These are phyloP conservation scores for Trichoderma sp. DNA, from an alignment of 2,329 filamentous ascomycete species.

Conservation along the genomic window DNA sequence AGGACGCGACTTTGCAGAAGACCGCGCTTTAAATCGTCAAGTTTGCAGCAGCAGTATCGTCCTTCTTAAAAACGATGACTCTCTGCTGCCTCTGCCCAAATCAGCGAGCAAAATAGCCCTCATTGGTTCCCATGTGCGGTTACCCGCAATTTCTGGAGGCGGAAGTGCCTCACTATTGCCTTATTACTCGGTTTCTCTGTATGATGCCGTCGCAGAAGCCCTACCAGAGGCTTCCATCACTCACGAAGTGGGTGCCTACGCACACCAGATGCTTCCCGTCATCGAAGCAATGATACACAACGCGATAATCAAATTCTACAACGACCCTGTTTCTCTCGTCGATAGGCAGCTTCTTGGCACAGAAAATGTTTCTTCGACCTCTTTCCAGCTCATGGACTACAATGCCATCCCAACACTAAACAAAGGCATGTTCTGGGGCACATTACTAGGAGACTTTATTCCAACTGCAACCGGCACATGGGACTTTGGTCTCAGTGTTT, in stretches of 20 bases:
- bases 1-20: slow-evolving; percentile 1
- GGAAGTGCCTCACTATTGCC: slow-evolving; percentile 4
- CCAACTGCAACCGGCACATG: slow-evolving; percentile 1
- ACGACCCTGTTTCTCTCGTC: not conserved
- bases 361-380: not conserved
- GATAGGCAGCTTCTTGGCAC: slow-evolving; percentile 3
- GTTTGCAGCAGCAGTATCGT: slow-evolving; percentile 3
- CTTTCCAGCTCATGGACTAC: slow-evolving; percentile 14
- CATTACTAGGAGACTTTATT: not conserved
- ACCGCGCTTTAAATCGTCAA: not conserved
- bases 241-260: slow-evolving; percentile 11
- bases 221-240: not conserved
- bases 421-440: slow-evolving; percentile 6
- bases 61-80: not conserved
- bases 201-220: not conserved
- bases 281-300: not conserved
- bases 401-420: slow-evolving; percentile 2
- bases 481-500: slow-evolving; percentile 14
- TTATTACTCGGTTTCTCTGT: slow-evolving; percentile 1
- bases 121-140: slow-evolving; percentile 1
- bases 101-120: not conserved
- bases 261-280: slow-evolving; percentile 9
- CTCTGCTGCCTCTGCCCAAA: not conserved
- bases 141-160: slow-evolving; percentile 1
- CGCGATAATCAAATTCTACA: slow-evolving; percentile 7